These are phyloP conservation scores for Albifimbria verrucaria DNA, from an alignment of 2,329 filamentous ascomycete species.

Conservation along the genomic window DNA sequence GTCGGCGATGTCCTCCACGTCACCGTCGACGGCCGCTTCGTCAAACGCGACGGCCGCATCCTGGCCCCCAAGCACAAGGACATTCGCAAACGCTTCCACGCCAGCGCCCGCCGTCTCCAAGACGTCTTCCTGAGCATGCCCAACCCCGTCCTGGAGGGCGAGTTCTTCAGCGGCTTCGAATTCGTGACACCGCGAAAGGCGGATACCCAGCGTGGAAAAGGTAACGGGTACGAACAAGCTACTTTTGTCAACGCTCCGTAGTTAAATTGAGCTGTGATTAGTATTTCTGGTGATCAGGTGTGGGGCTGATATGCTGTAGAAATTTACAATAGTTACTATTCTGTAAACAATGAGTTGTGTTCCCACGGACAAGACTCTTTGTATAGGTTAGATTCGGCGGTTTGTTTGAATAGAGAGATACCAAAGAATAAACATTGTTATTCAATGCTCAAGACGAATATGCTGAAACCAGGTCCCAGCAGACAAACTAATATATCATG, in stretches of 20 bases:
- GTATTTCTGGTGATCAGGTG: too few species aligned
- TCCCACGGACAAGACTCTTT: too few species aligned
- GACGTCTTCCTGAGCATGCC: constrained; percentile 18
- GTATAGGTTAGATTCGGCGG: too few species aligned
- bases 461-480: too few species aligned
- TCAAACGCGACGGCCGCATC: constrained; percentile 42
- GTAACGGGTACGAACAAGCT: neutral
- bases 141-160: constrained; percentile 20
- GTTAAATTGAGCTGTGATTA: too few species aligned
- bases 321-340: too few species aligned
- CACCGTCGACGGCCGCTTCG: constrained; percentile 44
- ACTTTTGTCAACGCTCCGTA: neutral
- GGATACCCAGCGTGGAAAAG: neutral
- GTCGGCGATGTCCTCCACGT: constrained; percentile 51
- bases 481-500: too few species aligned
- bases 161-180: constrained; percentile 9
- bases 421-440: too few species aligned
- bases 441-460: too few species aligned
- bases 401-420: too few species aligned
- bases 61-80: constrained; percentile 21
- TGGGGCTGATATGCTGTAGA: too few species aligned
- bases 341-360: too few species aligned
- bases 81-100: constrained; percentile 28
- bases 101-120: constrained; percentile 30
- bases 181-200: neutral